phyloP scores from a whole-genome alignment of 1,284 basidiomycete species.

The Coniferiporia weirii region DNA sequence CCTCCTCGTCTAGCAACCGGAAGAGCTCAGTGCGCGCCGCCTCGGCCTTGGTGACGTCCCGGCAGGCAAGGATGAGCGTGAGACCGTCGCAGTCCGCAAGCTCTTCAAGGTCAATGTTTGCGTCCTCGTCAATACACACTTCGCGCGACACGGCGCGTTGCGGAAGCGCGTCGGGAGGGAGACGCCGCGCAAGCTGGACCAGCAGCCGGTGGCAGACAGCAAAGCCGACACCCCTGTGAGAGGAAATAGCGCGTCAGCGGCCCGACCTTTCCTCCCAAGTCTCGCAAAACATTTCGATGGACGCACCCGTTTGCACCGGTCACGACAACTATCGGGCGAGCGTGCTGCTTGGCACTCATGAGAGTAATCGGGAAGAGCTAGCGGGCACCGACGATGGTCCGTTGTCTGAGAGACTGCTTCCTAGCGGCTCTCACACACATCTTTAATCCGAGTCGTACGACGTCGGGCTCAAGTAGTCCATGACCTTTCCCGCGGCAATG shows the following conservation, averaged over 20 bases:
- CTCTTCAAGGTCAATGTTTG: constrained; percentile 1
- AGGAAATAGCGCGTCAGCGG: background rate
- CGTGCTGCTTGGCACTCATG: constrained; percentile 1
- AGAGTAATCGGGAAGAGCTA: background rate
- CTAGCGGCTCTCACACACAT: too few species aligned
- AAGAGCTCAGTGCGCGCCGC: constrained; percentile 54
- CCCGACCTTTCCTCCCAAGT: background rate
- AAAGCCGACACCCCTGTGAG: constrained; percentile 77
- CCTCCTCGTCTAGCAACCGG: constrained; percentile 48
- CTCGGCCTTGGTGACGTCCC: constrained; percentile 60
- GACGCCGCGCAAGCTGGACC: constrained; percentile 52
- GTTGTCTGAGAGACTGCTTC: too few species aligned
- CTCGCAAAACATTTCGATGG: background rate
- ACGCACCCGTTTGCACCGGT: constrained; percentile 67
- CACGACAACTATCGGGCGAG: constrained; percentile 51
- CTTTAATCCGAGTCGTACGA: too few species aligned
- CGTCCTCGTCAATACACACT: background rate
- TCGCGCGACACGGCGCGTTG: constrained; percentile 26
- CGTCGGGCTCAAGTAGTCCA: too few species aligned
- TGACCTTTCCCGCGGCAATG: background rate
- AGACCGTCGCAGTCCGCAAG: constrained; percentile 41
- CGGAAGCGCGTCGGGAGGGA: constrained; percentile 46
- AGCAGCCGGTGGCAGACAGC: constrained; percentile 82
- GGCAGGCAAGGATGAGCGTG: constrained; percentile 82
- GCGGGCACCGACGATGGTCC: background rate